phyloP scores from a whole-genome alignment of 2,329 filamentous ascomycete genomes.

The Hymenoscyphus repandus region DNA sequence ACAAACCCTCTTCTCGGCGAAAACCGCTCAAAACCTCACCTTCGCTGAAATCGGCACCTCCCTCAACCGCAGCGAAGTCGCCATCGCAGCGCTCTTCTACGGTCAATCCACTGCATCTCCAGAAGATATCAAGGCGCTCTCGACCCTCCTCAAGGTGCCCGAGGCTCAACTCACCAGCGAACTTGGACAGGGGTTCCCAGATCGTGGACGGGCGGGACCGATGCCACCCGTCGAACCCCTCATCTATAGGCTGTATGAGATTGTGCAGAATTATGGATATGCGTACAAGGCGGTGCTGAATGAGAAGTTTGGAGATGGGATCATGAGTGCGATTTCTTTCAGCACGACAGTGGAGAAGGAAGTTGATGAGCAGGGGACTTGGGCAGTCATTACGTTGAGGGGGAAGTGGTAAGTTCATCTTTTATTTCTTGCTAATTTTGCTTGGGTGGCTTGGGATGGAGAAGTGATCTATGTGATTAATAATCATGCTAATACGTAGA shows the following conservation, averaged over 20 bases:
- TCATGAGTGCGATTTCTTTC: conserved; percentile 95
- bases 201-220: conserved; percentile 71
- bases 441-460: too few species aligned
- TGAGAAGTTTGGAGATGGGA: conserved; percentile 90
- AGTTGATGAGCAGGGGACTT: conserved; percentile 75
- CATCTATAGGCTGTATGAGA: conserved; percentile 88
- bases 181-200: conserved; percentile 65
- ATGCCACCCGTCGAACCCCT: conserved; percentile 83
- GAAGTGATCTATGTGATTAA: too few species aligned
- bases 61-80: conserved; percentile 80
- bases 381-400: conserved; percentile 82
- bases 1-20: conserved; percentile 72
- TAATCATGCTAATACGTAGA: too few species aligned
- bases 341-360: conserved; percentile 92
- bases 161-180: conserved; percentile 52
- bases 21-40: conserved; percentile 67
- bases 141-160: conserved; percentile 58
- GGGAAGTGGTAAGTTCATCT: conserved; percentile 77
- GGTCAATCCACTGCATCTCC: conserved; percentile 71
- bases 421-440: conserved; percentile 82
- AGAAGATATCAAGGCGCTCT: conserved; percentile 64
- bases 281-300: conserved; percentile 93
- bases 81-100: conserved; percentile 85
- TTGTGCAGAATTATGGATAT: conserved; percentile 95
- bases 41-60: conserved; percentile 74